phyloP scores from a whole-genome alignment of 805 yeast species.

The Tetrapisispora phaffii region DNA sequence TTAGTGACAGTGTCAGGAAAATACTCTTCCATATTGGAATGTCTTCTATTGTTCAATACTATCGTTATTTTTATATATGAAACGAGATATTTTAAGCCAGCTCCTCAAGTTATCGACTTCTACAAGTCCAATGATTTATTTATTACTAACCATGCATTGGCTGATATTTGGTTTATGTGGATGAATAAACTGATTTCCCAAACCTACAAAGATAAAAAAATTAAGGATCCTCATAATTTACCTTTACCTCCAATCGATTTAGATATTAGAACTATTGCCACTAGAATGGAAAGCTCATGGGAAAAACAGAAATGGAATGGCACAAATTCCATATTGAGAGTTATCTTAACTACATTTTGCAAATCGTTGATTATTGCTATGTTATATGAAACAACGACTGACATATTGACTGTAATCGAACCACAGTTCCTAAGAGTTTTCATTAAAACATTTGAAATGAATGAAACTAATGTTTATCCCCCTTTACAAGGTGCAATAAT shows the following conservation, averaged over 20 bases:
- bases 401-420: slow-evolving; percentile 36
- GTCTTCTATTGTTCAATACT: slow-evolving; percentile 26
- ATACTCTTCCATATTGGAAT: slow-evolving; percentile 18
- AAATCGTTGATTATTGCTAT: slow-evolving; percentile 29
- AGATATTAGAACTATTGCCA: slow-evolving; percentile 28
- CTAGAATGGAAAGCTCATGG: slow-evolving; percentile 30
- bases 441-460: slow-evolving; percentile 36
- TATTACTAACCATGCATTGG: slow-evolving; percentile 25
- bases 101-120: slow-evolving; percentile 29
- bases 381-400: slow-evolving; percentile 32
- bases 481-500: slow-evolving; percentile 52
- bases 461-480: slow-evolving; percentile 31
- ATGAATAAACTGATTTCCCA: slow-evolving; percentile 37
- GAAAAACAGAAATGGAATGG: slow-evolving; percentile 25
- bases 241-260: slow-evolving; percentile 35
- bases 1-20: slow-evolving; percentile 16
- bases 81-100: slow-evolving; percentile 30
- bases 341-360: slow-evolving; percentile 34
- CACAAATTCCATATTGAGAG: slow-evolving; percentile 26
- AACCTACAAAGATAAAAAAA: slow-evolving; percentile 32
- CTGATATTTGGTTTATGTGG: slow-evolving; percentile 38
- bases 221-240: slow-evolving; percentile 33
- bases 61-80: slow-evolving; percentile 33
- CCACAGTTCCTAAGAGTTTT: slow-evolving; percentile 48
- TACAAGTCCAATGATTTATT: slow-evolving; percentile 28